Base-by-base conservation (phyloP, 2,329 filamentous ascomycete genomes). In the Clathrospora elynae region DNA sequence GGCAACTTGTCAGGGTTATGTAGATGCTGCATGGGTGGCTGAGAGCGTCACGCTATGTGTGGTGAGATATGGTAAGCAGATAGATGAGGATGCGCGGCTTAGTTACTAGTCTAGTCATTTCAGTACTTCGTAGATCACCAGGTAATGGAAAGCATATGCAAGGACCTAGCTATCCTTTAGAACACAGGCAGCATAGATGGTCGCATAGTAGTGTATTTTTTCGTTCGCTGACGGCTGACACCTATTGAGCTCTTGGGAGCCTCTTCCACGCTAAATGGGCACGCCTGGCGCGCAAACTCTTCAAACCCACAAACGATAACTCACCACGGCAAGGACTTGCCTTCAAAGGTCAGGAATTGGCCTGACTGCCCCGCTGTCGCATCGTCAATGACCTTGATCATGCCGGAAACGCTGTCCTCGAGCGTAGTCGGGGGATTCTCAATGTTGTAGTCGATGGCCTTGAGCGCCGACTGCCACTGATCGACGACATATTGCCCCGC, bases 361-460 rank as follows among this genome's bases (percentile, higher is more conserved):
- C 19, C 20, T n/a, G 13, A 39, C 10, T 39, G 26, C 12, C 31
- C 14, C 12, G 32, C 19, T 20, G 32, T 32, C 18, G 40, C 17
- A 9, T 37, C 26, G 23, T 26, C 25, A 26, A 45, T 34, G 13
- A 45, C 35, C 16, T 35, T 39, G 29, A 45, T 19, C 35, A 38
- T 37, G 9, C 43, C 36, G 14, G 12, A 20, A 11, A 30, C 8
- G 6, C 26, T 41, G 11, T 46, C 33, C 26, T 41, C 26, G 8
- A 46, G 11, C 1, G 28, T 29, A 13, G 25, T 46, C 12, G 18
- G 32, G n/a, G 31, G 36, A 20, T 35, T 25, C 26, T 30, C 28
- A 31, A 41, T 36, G 5, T 18, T 31, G 13, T 39, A 33, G 13
- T 18, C 30, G 16, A 30, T 29, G 6, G 18, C 12, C 18, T 37